Base-by-base conservation (phyloP, 441 rosid species). In the Erodium moschatum region DNA sequence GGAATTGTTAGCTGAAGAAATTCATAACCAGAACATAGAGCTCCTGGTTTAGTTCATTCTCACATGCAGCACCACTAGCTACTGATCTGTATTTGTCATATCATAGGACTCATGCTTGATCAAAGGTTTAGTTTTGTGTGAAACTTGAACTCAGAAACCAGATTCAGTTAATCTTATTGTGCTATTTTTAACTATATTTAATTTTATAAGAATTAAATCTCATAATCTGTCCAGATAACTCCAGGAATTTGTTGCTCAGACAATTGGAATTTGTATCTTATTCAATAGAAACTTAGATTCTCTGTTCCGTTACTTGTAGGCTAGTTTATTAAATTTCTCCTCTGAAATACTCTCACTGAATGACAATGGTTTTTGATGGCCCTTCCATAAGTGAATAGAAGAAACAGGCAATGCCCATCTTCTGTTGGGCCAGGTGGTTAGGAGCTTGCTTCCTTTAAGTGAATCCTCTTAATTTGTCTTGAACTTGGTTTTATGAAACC, bases 1-100 rank as follows among this genome's bases (percentile, higher is more conserved):
- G 27, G 42, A 12, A 48, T 19, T 54, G 18, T 31, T 64, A 21
- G 15, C 52, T 16, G 31, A 1, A 29, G 3, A 67, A 66, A 31
- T 65, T 67, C 69, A 58, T 67, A 38, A 61, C 42, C 18, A 13
- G 62, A 70, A 72, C 40, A 61, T 70, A 40, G 61, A 68, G 73
- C 62, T 35, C 75, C 21, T 44, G 19, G 6, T 54, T 18, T 54
- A 18, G 11, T 16, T 18, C 9, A 16, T 35, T 35, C 6, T 7
- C 40, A 35, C 40, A 35, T 35, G 40, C 40, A 35, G 6, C 40
- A 35, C 40, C 40, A 35, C 40, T 35, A 35, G 40, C 40, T 18
- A 54, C 20, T 54, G 61, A 54, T 54, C 4, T 54, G 61, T 9
- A 54, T 18, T 18, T 54, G 21, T 52, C 58, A 52, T 52, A 52